phyloP scores from a whole-genome alignment of 345 rosid species.

The Carallia brachiata region DNA sequence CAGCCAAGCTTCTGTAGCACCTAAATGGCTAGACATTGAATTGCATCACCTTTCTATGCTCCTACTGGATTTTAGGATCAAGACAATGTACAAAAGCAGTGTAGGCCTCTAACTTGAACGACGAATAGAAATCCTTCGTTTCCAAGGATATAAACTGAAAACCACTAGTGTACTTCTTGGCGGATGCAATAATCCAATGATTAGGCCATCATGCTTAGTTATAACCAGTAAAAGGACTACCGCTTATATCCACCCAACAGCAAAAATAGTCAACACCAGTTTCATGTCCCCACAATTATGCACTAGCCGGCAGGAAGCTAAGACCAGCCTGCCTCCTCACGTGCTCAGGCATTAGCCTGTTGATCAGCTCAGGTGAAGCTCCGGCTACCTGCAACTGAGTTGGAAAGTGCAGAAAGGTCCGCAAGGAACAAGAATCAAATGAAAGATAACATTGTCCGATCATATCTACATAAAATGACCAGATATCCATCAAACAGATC shows the following conservation, averaged over 20 bases:
- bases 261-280: not conserved
- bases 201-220: not conserved
- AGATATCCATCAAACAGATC: not conserved
- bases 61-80: not conserved
- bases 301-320: conserved; percentile 35
- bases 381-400: conserved; percentile 47
- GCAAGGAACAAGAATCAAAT: not conserved
- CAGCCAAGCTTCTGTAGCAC: not conserved
- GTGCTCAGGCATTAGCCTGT: conserved; percentile 70
- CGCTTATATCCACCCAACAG: not conserved
- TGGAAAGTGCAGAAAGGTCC: not conserved
- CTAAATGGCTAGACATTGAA: not conserved
- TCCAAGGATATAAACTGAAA: not conserved
- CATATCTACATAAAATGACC: not conserved
- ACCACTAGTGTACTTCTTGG: not conserved
- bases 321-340: conserved; percentile 45
- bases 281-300: conserved; percentile 17
- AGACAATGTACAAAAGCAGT: not conserved
- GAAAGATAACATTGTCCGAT: not conserved
- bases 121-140: too few relatives aligned
- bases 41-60: not conserved
- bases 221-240: not conserved
- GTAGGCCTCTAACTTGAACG: too few relatives aligned
- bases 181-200: too few relatives aligned
- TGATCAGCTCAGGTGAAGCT: conserved; percentile 66